phyloP scores from a whole-genome alignment of 129 eudicot genomes.

The Chrysanthemum seticuspe region DNA sequence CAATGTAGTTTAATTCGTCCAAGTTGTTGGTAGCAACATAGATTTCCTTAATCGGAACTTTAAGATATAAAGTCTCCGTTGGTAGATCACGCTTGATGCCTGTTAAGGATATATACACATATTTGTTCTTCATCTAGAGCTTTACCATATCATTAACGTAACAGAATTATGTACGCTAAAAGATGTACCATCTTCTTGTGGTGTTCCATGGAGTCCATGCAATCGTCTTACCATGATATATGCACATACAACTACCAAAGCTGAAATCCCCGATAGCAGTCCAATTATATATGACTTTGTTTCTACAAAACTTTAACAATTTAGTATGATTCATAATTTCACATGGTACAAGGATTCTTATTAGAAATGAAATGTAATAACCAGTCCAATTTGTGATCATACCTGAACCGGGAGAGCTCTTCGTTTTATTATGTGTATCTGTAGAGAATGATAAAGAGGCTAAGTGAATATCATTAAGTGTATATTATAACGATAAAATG shows the following conservation, averaged over 20 bases:
- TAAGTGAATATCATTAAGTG: neutral
- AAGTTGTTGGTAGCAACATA: constrained; percentile 57
- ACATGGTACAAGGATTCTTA: neutral
- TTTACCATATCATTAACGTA: constrained; percentile 2
- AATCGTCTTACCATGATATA: constrained; percentile 32
- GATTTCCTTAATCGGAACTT: constrained; percentile 49
- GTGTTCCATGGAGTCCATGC: constrained; percentile 20
- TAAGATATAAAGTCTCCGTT: constrained; percentile 37
- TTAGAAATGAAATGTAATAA: constrained; percentile 4
- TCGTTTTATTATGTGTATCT: constrained; percentile 1
- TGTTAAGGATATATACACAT: constrained; percentile 14
- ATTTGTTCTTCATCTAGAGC: constrained; percentile 4
- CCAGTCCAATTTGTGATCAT: neutral
- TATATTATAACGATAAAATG: neutral
- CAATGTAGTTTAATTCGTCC: constrained; percentile 47
- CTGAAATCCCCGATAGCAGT: constrained; percentile 29
- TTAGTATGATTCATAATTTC: constrained; percentile 3
- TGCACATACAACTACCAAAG: constrained; percentile 25
- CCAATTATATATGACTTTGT: constrained; percentile 39
- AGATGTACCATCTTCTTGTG: constrained; percentile 37
- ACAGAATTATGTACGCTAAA: neutral
- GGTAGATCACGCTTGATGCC: constrained; percentile 38
- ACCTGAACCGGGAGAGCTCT: constrained; percentile 12
- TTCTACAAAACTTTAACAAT: constrained; percentile 13
- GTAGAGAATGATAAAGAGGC: constrained; percentile 7